Percentiles rank a stretch among this genome's conserved stretches.
These are phyloP conservation scores for Helianthus tuberosus DNA, from an alignment of 129 eudicot species.

Conservation along the genomic window DNA sequence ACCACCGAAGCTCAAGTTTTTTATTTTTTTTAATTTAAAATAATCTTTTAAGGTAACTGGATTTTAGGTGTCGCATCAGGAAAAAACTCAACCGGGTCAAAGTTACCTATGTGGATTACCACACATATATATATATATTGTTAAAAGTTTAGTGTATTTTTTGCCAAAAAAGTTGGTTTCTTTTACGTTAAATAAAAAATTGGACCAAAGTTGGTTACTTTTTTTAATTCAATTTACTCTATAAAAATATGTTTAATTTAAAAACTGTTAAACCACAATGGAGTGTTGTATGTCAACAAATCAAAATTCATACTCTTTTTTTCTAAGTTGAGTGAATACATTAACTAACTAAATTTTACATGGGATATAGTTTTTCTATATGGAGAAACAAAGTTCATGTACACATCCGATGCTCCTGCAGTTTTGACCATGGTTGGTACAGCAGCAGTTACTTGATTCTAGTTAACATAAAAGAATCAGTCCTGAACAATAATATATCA, in stretches of 20 bases:
- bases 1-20: neutral
- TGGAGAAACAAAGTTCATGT: neutral
- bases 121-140: neutral
- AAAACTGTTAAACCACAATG: neutral
- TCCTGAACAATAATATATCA: conserved; percentile 7
- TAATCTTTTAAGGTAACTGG: neutral
- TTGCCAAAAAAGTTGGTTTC: neutral
- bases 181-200: neutral
- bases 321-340: neutral
- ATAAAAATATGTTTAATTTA: neutral
- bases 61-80: neutral
- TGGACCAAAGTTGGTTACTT: neutral
- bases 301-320: conserved; percentile 12
- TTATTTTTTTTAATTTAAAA: neutral
- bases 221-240: neutral
- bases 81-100: neutral
- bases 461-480: neutral
- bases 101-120: neutral
- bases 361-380: neutral
- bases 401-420: conserved; percentile 1
- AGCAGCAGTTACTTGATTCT: conserved; percentile 2
- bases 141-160: neutral
- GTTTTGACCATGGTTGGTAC: conserved; percentile 5
- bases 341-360: neutral
- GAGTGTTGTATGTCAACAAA: conserved; percentile 7